These are phyloP conservation scores for Penicillium psychrofluorescens DNA, from an alignment of 495 filamentous ascomycete genomes.

Conservation along the genomic window DNA sequence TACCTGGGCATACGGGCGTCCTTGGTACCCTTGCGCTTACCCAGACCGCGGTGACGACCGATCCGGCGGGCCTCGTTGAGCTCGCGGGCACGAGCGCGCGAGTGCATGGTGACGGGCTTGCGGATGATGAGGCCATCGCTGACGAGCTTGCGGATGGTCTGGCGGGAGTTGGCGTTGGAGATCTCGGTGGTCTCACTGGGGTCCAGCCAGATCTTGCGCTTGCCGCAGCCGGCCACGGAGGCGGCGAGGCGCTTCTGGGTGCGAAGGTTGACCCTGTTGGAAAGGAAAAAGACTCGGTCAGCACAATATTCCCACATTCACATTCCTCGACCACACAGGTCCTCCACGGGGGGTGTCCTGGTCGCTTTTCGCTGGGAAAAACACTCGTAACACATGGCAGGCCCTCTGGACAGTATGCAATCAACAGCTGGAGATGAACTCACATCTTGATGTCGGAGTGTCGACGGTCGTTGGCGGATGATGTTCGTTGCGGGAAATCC, in stretches of 20 bases:
- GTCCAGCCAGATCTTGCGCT: slow-evolving; percentile 99
- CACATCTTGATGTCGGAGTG: slow-evolving; percentile 51
- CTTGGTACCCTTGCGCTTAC: slow-evolving; percentile 99
- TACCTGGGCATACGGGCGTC: slow-evolving; percentile 99
- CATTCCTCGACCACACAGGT: too few species aligned
- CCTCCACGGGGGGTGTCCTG: too few species aligned
- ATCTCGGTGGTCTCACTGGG: slow-evolving; percentile 99
- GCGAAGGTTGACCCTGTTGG: slow-evolving; percentile 90
- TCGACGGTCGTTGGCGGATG: slow-evolving; percentile 48
- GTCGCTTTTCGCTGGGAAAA: too few species aligned
- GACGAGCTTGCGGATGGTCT: slow-evolving; percentile 99
- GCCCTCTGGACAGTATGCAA: slow-evolving; percentile 2
- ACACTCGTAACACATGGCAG: slow-evolving; percentile 7
- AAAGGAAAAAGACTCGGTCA: slow-evolving; percentile 27
- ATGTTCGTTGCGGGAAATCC: slow-evolving; percentile 44
- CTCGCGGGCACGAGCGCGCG: slow-evolving; percentile 86
- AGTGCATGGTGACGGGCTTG: slow-evolving; percentile 99
- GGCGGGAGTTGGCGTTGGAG: slow-evolving; percentile 99
- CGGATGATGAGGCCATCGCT: slow-evolving; percentile 99
- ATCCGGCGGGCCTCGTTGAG: slow-evolving; percentile 82
- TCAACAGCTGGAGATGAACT: slow-evolving; percentile 29
- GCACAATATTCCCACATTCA: slow-evolving; percentile 18
- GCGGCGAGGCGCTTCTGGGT: slow-evolving; percentile 99
- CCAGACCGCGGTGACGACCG: slow-evolving; percentile 94
- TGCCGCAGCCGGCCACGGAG: slow-evolving; percentile 93